phyloP scores from a whole-genome alignment of 2,329 filamentous ascomycete genomes.

The Bisporella sp. region DNA sequence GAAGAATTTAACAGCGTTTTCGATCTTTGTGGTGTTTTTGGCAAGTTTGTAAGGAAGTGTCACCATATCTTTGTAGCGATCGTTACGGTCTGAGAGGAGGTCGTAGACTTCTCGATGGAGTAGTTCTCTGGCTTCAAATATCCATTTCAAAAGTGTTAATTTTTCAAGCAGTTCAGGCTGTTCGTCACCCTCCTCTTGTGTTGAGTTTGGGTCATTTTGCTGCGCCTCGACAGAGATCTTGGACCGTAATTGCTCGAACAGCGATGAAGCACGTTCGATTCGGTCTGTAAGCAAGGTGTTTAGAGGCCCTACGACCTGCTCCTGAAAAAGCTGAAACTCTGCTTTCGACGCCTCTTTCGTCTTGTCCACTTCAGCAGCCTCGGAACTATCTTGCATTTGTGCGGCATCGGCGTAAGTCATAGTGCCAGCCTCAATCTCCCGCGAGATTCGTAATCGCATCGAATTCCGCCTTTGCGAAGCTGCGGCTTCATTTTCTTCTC shows the following conservation, averaged over 20 bases:
- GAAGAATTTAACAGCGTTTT: constrained; percentile 77
- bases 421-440: constrained; percentile 68
- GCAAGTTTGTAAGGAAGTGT: constrained; percentile 71
- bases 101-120: constrained; percentile 82
- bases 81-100: constrained; percentile 75
- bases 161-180: constrained; percentile 91
- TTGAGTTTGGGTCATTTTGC: constrained; percentile 61
- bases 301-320: constrained; percentile 73
- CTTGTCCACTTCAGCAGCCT: constrained; percentile 60
- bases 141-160: constrained; percentile 90
- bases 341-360: constrained; percentile 68
- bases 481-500: constrained; percentile 46
- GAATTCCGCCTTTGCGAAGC: constrained; percentile 50
- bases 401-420: constrained; percentile 81
- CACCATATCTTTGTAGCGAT: constrained; percentile 79
- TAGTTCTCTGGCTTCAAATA: constrained; percentile 88
- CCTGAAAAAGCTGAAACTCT: constrained; percentile 81
- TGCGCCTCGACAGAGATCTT: constrained; percentile 68
- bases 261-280: constrained; percentile 63
- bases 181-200: constrained; percentile 92
- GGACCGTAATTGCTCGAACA: constrained; percentile 70
- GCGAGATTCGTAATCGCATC: constrained; percentile 69
- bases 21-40: constrained; percentile 71
- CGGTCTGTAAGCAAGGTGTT: constrained; percentile 73
- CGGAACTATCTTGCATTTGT: constrained; percentile 69